Evolutionary conservation across 495 filamentous ascomycete species (phyloP), one percentile per base, ranked within the genome.

Genomic region (Hypomontagnella monticulosa): DNA sequence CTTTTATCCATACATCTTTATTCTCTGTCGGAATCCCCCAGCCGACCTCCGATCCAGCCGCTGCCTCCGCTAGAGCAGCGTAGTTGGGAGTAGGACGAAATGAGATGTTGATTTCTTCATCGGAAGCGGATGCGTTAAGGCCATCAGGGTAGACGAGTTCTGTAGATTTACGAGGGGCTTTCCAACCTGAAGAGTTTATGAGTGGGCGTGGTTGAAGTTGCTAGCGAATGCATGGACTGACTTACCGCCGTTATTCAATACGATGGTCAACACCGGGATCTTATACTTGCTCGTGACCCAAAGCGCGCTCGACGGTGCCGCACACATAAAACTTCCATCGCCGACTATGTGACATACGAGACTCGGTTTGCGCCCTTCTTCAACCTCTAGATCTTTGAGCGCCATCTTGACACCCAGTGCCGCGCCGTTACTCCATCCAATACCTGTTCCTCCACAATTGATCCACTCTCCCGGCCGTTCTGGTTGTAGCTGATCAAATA

Each of bases 361-460:
- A 44, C 65, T 50, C 56, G 70, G 57, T 54, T 56, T 49, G 4
- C 16, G 1, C 0, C 16, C 51, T 40, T 36, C 43, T n/a, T 44
- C 51, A 33, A 46, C 34, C 36, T 57, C 58, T 10, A 46, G 23
- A 11, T 66, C 59, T 34, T 11, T 44, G 7, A 70, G 40, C 0
- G 75, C 77, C 63, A 77, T 70, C 60, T 74, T 75, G 9, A 75
- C 59, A 4, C 71, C 71, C 8, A 77, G 46, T 1, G 57, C 71
- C 4, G 73, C 77, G 15, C 77, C 77, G 15, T 75, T 75, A 23
- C 69, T 74, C 76, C 77, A 80, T 0, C 73, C 73, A 11, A 79
- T 75, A 5, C 78, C 77, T 3, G 69, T 73, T 7, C 72, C 73
- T n/a, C 76, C 71, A 55, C 74, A 75, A 33, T 75, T 79, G 34